Conservation (phyloP, 2,329 filamentous ascomycete species). For the Grosmannia serpens region DNA sequence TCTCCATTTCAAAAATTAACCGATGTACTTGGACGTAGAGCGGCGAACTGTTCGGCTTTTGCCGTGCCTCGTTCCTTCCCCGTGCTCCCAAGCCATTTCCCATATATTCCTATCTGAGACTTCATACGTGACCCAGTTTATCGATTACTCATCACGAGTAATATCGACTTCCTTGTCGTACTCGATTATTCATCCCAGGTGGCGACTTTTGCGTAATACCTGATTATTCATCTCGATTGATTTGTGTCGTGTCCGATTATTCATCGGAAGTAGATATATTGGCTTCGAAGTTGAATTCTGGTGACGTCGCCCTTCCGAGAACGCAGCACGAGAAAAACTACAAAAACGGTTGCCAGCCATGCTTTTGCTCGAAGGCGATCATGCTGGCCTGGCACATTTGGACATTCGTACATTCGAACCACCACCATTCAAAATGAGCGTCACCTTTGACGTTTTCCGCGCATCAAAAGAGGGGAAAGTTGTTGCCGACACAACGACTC, state of each 20-base stretch:
- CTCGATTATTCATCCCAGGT: background rate
- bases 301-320: background rate
- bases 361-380: background rate
- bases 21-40: no score
- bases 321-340: background rate
- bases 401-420: background rate
- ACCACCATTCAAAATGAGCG: background rate
- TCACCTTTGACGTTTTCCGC: background rate
- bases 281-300: background rate
- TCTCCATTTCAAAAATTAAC: no score
- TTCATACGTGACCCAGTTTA: no score
- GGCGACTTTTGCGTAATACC: background rate
- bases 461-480: background rate
- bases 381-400: no score
- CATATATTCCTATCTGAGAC: no score
- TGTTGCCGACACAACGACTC: background rate
- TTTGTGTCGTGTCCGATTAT: background rate
- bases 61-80: no score
- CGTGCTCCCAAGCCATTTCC: no score
- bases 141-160: no score
- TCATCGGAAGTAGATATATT: background rate
- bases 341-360: background rate
- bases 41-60: no score
- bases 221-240: background rate
- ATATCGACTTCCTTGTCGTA: no score